Evolutionary conservation across 2,329 filamentous ascomycete species (phyloP).

Genomic region (Colletotrichum lindemuthianum): DNA sequence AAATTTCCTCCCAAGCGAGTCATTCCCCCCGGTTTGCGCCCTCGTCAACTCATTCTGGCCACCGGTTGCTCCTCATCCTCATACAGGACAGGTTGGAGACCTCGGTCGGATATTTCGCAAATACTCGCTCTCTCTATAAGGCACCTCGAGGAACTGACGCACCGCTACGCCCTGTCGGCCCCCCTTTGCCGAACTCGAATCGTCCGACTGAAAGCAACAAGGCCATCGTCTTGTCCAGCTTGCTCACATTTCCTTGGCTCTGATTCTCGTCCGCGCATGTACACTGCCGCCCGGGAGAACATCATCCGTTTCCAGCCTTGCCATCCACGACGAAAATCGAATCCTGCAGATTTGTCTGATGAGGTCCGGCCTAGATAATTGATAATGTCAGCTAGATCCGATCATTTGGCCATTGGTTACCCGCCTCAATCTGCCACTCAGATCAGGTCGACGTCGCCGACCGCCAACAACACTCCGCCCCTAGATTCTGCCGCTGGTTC

Average conservation of each 20-base stretch:
- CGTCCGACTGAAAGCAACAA: constrained; percentile 26
- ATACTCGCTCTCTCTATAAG: background rate
- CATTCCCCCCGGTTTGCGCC: constrained; percentile 16
- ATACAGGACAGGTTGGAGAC: constrained; percentile 10
- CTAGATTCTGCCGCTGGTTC: constrained; percentile 75
- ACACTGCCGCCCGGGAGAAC: constrained; percentile 15
- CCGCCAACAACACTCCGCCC: constrained; percentile 81
- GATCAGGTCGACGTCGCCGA: constrained; percentile 81
- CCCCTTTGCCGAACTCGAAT: background rate
- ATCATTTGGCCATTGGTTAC: constrained; percentile 88
- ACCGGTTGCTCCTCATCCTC: constrained; percentile 19
- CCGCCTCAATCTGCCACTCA: constrained; percentile 75
- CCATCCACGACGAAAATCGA: constrained; percentile 19
- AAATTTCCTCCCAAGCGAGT: constrained; percentile 11
- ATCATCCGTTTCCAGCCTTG: constrained; percentile 19
- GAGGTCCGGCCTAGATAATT: constrained; percentile 72
- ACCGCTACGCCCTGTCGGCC: constrained; percentile 3
- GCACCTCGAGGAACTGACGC: constrained; percentile 14
- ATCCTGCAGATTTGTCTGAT: constrained; percentile 45
- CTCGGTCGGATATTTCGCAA: constrained; percentile 7
- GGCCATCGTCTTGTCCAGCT: constrained; percentile 21
- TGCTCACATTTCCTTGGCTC: constrained; percentile 25
- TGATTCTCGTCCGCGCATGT: constrained; percentile 18
- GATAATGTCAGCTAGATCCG: constrained; percentile 94
- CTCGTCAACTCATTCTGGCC: constrained; percentile 6